Percentiles rank a stretch among this genome's conserved stretches.
These are phyloP conservation scores for Irpex lacteus DNA, from an alignment of 1,284 basidiomycete species.

Conservation along the genomic window DNA sequence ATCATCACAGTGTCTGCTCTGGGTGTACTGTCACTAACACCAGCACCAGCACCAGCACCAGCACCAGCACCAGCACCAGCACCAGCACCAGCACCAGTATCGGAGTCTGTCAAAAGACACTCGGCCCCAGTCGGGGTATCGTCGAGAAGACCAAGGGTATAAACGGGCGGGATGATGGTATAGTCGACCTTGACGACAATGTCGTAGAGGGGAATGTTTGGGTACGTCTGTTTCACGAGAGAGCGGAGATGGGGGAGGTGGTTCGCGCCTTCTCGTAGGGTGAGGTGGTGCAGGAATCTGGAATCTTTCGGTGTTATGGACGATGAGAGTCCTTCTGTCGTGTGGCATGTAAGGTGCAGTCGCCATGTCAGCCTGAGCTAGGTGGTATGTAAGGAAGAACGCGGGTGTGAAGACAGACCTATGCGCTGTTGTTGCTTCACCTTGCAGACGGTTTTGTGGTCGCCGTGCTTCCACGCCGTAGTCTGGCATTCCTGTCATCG, in stretches of 20 bases:
- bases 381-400: neutral
- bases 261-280: slow-evolving; percentile 30
- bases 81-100: slow-evolving; percentile 5
- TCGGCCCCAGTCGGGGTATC: slow-evolving; percentile 18
- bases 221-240: slow-evolving; percentile 26
- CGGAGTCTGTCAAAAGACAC: too few species aligned
- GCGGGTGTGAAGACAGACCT: slow-evolving; percentile 20
- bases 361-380: neutral
- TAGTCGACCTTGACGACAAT: slow-evolving; percentile 35
- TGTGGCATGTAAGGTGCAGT: neutral
- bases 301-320: slow-evolving; percentile 32
- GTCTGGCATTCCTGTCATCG: slow-evolving; percentile 30
- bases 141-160: slow-evolving; percentile 25
- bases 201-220: slow-evolving; percentile 19
- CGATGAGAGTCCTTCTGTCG: slow-evolving; percentile 31
- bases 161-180: slow-evolving; percentile 26
- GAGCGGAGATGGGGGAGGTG: slow-evolving; percentile 26
- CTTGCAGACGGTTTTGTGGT: slow-evolving; percentile 37
- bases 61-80: slow-evolving; percentile 8
- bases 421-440: slow-evolving; percentile 35
- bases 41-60: slow-evolving; percentile 9
- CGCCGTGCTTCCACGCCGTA: slow-evolving; percentile 35
- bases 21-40: too few species aligned
- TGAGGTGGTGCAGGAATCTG: slow-evolving; percentile 34
- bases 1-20: slow-evolving; percentile 33